Evolutionary conservation across 2,329 filamentous ascomycete species (phyloP).

Genomic region (Aschersonia sp.): DNA sequence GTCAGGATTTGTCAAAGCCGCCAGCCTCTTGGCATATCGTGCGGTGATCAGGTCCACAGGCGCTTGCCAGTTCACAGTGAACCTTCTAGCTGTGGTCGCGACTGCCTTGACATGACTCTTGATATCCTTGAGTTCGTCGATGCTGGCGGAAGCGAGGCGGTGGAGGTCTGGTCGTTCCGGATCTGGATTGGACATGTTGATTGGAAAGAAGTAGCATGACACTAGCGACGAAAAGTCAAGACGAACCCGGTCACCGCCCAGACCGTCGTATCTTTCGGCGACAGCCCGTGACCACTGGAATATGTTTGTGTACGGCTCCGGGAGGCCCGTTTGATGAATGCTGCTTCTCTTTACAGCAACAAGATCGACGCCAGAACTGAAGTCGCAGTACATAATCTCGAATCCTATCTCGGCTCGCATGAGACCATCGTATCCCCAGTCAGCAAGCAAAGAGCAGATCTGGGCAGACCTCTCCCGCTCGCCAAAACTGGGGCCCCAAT

Average conservation of each 20-base stretch:
- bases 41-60: constrained; percentile 50
- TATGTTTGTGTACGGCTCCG: constrained; percentile 11
- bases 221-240: constrained; percentile 37
- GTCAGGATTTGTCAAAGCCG: constrained; percentile 17
- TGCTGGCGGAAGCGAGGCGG: constrained; percentile 14
- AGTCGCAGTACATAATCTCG: constrained; percentile 55
- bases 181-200: constrained; percentile 31
- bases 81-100: constrained; percentile 16
- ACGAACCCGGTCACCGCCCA: constrained; percentile 23
- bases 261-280: constrained; percentile 28
- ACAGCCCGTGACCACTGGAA: constrained; percentile 27
- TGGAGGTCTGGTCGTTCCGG: constrained; percentile 17
- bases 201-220: constrained; percentile 33
- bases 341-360: constrained; percentile 9
- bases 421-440: constrained; percentile 48
- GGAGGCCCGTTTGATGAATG: background rate
- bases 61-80: constrained; percentile 46
- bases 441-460: constrained; percentile 38
- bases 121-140: constrained; percentile 18
- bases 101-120: constrained; percentile 29
- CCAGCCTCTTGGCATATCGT: constrained; percentile 44
- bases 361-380: constrained; percentile 27
- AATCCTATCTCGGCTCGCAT: constrained; percentile 57
- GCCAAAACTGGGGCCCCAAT: constrained; percentile 11
- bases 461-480: constrained; percentile 37